Percentiles rank a stretch among this genome's conserved stretches.
Conservation (phyloP, 2,329 filamentous ascomycete species). For the Colletotrichum paranaense region DNA sequence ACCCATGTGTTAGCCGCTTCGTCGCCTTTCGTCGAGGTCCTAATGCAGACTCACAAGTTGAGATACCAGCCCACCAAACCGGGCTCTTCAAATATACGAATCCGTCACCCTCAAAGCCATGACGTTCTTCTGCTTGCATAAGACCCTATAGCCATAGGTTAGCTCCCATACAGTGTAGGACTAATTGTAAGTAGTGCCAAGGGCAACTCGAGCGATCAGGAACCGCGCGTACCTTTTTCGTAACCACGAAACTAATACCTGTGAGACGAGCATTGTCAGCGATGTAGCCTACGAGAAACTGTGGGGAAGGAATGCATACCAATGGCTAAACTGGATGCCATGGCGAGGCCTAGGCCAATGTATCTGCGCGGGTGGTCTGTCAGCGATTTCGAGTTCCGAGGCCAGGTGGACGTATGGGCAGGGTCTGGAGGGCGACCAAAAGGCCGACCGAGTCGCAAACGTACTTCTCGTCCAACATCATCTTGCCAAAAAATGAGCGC, state of each 20-base stretch:
- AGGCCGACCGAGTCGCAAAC: slow-evolving; percentile 32
- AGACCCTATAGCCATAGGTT: slow-evolving; percentile 71
- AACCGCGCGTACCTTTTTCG: slow-evolving; percentile 82
- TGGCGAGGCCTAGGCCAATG: slow-evolving; percentile 80
- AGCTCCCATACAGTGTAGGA: slow-evolving; percentile 31
- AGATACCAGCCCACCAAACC: slow-evolving; percentile 97
- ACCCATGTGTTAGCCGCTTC: slow-evolving; percentile 25
- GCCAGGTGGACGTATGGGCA: slow-evolving; percentile 9
- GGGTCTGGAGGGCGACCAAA: neutral
- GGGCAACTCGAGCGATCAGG: neutral
- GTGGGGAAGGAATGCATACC: slow-evolving; percentile 57
- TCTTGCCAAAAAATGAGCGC: slow-evolving; percentile 32
- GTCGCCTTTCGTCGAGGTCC: neutral
- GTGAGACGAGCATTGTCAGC: slow-evolving; percentile 39
- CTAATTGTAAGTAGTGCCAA: neutral
- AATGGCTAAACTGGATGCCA: slow-evolving; percentile 80
- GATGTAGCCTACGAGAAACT: neutral
- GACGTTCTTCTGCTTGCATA: slow-evolving; percentile 87
- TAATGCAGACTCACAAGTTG: slow-evolving; percentile 74
- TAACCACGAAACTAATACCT: slow-evolving; percentile 98
- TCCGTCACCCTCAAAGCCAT: slow-evolving; percentile 97
- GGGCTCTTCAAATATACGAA: slow-evolving; percentile 94
- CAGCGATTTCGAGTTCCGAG: slow-evolving; percentile 40
- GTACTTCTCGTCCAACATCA: slow-evolving; percentile 39
- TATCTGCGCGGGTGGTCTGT: slow-evolving; percentile 65